Percentiles rank a stretch among this genome's conserved stretches.
Conservation (phyloP, 768 basidiomycete genomes). For the Dentipellis sp. region DNA sequence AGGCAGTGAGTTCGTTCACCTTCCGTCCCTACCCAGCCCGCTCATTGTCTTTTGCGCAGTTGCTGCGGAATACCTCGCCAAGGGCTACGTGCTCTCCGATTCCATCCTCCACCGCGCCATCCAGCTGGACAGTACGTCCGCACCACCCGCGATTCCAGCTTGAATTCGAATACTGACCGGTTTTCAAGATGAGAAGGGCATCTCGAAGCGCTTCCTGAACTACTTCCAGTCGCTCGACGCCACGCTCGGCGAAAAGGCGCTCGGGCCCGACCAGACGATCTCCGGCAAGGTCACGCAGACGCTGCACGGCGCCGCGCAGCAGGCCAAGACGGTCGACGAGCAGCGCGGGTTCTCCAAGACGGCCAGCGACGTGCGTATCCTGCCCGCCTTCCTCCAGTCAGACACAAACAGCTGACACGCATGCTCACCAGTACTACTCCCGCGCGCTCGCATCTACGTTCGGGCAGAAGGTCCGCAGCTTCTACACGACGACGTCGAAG, state of each 20-base stretch:
- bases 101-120: slow-evolving; percentile 69
- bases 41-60: slow-evolving; percentile 31
- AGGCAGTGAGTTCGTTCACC: slow-evolving; percentile 38
- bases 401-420: neutral
- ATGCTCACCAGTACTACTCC: slow-evolving; percentile 54
- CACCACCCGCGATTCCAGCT: neutral
- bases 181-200: slow-evolving; percentile 65
- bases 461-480: slow-evolving; percentile 66
- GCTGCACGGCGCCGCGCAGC: slow-evolving; percentile 52
- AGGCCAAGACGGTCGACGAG: slow-evolving; percentile 71
- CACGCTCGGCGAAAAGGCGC: slow-evolving; percentile 54
- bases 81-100: slow-evolving; percentile 80
- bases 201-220: slow-evolving; percentile 73
- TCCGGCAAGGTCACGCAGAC: slow-evolving; percentile 63
- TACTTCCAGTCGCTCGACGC: slow-evolving; percentile 73
- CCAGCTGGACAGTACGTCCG: slow-evolving; percentile 55
- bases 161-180: neutral
- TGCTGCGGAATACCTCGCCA: slow-evolving; percentile 89
- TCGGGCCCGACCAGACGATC: slow-evolving; percentile 78
- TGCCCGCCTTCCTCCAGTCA: neutral
- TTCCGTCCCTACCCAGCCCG: neutral
- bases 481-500: slow-evolving; percentile 86
- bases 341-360: slow-evolving; percentile 66
- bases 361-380: slow-evolving; percentile 49
- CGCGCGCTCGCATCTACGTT: slow-evolving; percentile 67